phyloP scores from a whole-genome alignment of 805 yeast genomes.

The Starmera amethionina region DNA sequence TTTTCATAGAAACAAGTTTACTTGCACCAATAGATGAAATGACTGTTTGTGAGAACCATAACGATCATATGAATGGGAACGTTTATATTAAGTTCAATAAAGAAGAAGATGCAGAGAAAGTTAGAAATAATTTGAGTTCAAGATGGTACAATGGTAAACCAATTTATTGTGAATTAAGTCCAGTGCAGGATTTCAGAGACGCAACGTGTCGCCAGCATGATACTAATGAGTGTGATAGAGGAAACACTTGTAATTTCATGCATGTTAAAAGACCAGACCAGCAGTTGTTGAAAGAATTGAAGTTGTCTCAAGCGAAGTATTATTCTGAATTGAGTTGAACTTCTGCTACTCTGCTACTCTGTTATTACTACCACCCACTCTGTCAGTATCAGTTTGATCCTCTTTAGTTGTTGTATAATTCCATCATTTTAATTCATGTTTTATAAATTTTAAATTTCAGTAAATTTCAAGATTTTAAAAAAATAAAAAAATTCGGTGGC shows the following conservation, averaged over 20 bases:
- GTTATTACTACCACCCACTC: background rate
- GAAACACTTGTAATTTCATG: slow-evolving; percentile 79
- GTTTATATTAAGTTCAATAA: slow-evolving; percentile 59
- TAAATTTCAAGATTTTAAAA: background rate
- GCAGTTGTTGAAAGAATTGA: slow-evolving; percentile 32
- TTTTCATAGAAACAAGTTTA: slow-evolving; percentile 50
- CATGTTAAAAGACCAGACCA: slow-evolving; percentile 55
- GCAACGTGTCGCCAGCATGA: slow-evolving; percentile 72
- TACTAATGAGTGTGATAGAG: slow-evolving; percentile 57
- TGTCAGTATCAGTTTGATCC: background rate
- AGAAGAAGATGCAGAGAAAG: slow-evolving; percentile 48
- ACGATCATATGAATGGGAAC: slow-evolving; percentile 77
- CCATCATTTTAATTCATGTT: too few species aligned
- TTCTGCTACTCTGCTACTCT: background rate
- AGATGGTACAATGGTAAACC: slow-evolving; percentile 82
- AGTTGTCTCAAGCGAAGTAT: slow-evolving; percentile 27
- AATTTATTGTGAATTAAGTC: slow-evolving; percentile 67
- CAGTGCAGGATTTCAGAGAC: slow-evolving; percentile 59
- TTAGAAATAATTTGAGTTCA: slow-evolving; percentile 52
- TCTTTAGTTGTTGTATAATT: background rate
- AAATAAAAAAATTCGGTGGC: background rate
- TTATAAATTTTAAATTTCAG: too few species aligned
- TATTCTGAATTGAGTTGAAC: slow-evolving; percentile 1
- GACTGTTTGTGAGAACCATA: slow-evolving; percentile 74
- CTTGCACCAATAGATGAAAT: slow-evolving; percentile 48